Evolutionary conservation across 371 early-diverging fungal species (phyloP).

Genomic region (Amoeboaphelidium protococcarum): DNA sequence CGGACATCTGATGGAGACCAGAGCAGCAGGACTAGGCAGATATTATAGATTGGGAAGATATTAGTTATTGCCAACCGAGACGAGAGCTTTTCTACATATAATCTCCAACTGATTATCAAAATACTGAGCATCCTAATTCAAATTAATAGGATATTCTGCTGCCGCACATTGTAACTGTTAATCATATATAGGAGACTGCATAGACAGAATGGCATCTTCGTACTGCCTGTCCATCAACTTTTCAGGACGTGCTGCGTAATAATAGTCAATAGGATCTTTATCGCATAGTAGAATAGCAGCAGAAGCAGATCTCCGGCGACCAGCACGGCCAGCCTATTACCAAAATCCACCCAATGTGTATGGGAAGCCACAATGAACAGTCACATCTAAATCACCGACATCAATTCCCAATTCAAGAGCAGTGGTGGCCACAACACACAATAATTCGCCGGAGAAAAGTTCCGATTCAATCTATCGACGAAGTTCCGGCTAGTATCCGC

Average conservation of each 20-base stretch:
- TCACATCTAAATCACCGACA: constrained; percentile 24
- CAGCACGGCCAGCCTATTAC: constrained; percentile 40
- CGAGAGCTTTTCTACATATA: constrained; percentile 1
- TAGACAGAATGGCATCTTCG: constrained; percentile 15
- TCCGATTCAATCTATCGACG: constrained; percentile 25
- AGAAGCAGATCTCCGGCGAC: constrained; percentile 28
- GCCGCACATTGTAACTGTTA: constrained; percentile 36
- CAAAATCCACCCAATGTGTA: constrained; percentile 14
- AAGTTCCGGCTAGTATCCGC: constrained; percentile 24
- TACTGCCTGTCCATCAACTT: constrained; percentile 16
- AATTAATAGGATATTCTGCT: constrained; percentile 17
- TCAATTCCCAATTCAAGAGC: constrained; percentile 43
- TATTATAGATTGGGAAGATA: constrained; percentile 15
- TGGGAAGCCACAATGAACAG: constrained; percentile 19
- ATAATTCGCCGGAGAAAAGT: constrained; percentile 21
- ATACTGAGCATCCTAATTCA: constrained; percentile 11
- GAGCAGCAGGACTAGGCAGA: constrained; percentile 16
- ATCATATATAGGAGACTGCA: constrained; percentile 16
- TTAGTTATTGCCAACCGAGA: neutral
- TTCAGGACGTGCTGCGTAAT: constrained; percentile 17
- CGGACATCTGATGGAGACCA: constrained; percentile 20
- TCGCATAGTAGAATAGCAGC: constrained; percentile 23
- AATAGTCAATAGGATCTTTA: constrained; percentile 25
- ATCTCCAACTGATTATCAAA: constrained; percentile 12
- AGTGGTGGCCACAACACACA: constrained; percentile 29